Conservation (phyloP, 257 asterid genomes). For the Catharanthus roseus region DNA sequence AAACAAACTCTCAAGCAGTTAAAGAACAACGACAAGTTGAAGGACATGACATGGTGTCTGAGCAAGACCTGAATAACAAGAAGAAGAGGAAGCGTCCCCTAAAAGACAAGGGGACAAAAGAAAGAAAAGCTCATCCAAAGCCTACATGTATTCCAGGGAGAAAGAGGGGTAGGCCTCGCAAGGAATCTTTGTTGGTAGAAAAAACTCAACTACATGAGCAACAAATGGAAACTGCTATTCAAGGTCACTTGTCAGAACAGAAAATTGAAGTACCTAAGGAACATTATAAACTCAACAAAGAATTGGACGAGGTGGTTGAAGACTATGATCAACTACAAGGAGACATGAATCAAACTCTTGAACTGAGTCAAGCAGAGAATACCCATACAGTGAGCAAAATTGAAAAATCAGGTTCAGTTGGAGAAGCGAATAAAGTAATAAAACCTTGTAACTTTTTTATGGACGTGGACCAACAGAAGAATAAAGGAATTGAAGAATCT, state of each 20-base stretch:
- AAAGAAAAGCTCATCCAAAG: neutral
- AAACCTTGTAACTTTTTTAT: neutral
- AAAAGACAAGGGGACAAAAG: neutral
- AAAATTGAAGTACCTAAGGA: constrained; percentile 1
- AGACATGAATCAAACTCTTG: neutral
- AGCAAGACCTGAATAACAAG: neutral
- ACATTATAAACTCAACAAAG: neutral
- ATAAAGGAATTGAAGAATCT: neutral
- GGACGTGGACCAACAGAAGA: neutral
- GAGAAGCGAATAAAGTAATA: neutral
- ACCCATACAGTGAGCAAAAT: neutral
- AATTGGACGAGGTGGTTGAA: neutral
- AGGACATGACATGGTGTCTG: neutral
- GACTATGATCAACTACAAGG: neutral
- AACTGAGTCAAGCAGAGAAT: neutral
- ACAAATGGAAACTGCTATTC: neutral
- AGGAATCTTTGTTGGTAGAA: constrained; percentile 1
- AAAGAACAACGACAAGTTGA: neutral
- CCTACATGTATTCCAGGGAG: neutral
- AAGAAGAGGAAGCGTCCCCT: neutral
- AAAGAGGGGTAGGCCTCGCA: constrained; percentile 4
- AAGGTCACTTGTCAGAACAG: neutral
- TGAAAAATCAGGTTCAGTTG: neutral
- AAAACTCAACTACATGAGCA: neutral
- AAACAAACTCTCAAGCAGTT: neutral